Base-by-base conservation (phyloP, 805 yeast genomes). In the Pichia scutulata region DNA sequence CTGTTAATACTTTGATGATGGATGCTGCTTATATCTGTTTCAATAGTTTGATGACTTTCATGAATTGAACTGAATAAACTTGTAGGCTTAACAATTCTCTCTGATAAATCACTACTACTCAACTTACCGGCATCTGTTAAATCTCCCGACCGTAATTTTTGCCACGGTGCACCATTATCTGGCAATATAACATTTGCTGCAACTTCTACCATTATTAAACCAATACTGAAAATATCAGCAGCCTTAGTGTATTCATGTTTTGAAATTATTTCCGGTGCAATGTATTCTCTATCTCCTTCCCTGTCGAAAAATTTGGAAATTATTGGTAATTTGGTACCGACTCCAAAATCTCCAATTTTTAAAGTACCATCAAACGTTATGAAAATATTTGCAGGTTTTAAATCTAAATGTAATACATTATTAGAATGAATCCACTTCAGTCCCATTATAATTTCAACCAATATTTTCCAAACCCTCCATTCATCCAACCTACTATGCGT, bases 101-200 rank as follows among this genome's bases (percentile, higher is more conserved):
- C 68, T 4, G 70, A 70, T 30, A 85, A 68, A 55, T 86, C 92
- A 22, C 84, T 83, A 2, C 88, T 82, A 43, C 89, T 81, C 52
- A 90, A 72, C 58, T 82, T 79, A 1, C 98, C 97, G 0, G 98
- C 97, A 65, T 93, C 99, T 18, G 95, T 82, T 56, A 93, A 72
- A 65, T 93, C 99, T 0, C 98, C 99, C 41, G 96, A 86, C 56
- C 99, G 76, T 53, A 93, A 71, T 65, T 90, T 89, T 57, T 95
- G 95, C 99, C 99, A 93, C 28, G 95, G 90, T 14, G 88, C 78
- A 7, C 99, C 99, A 64, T 93, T 90, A 59, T 92, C 98, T 1
- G 99, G 99, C 47, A 93, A 71, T 3, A 89, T 82, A 43, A 93
- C 90, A 67, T 93, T 93, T 1, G 98, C 96, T 2, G 99, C 98